Evolutionary conservation across 2,329 filamentous ascomycete genomes (phyloP).

Genomic region (Xylariaceae sp.): DNA sequence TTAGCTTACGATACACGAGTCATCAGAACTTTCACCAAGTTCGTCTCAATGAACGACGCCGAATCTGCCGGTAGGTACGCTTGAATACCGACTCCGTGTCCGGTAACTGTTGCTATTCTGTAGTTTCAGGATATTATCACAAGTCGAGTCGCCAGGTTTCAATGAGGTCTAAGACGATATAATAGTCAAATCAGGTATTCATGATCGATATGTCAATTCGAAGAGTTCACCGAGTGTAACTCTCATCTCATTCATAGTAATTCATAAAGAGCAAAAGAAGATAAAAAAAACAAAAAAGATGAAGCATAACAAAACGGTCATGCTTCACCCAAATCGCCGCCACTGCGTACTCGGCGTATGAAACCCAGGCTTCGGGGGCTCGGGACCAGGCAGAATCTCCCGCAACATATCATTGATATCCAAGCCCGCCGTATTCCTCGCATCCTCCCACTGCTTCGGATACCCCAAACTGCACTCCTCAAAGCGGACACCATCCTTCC

Average conservation of each 20-base stretch:
- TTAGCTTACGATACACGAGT: no score
- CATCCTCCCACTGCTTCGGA: constrained; percentile 35
- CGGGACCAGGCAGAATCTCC: constrained; percentile 34
- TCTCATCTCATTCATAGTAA: no score
- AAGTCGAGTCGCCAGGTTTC: not conserved
- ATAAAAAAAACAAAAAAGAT: not conserved
- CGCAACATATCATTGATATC: constrained; percentile 34
- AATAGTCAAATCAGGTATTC: no score
- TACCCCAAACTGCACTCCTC: constrained; percentile 37
- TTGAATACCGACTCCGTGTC: no score
- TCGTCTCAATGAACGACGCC: no score
- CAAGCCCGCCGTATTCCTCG: constrained; percentile 24
- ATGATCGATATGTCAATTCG: no score
- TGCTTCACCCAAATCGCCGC: constrained; percentile 25
- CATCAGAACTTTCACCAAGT: no score
- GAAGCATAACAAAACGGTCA: not conserved
- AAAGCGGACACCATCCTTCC: constrained; percentile 35
- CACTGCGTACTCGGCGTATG: constrained; percentile 21
- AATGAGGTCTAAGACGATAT: not conserved
- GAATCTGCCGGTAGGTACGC: no score
- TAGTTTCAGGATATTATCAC: no score
- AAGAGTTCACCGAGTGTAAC: no score
- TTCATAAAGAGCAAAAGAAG: not conserved
- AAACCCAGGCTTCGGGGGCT: constrained; percentile 21
- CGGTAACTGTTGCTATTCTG: no score